These are phyloP conservation scores for Phialocephala sp. DNA, from an alignment of 2,329 filamentous ascomycete genomes.

Conservation along the genomic window DNA sequence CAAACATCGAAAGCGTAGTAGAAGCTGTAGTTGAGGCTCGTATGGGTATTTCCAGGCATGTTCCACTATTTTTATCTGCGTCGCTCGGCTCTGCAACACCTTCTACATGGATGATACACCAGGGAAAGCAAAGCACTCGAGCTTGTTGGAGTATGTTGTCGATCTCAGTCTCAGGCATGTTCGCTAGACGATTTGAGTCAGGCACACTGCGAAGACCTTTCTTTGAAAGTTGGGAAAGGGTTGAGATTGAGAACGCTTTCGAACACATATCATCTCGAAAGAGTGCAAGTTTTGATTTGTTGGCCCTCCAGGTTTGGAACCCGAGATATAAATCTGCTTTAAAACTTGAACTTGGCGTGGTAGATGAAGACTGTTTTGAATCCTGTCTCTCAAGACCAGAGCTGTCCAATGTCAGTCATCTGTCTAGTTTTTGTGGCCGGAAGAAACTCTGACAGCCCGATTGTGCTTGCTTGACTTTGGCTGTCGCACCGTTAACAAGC, in stretches of 20 bases:
- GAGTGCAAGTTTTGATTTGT: not conserved
- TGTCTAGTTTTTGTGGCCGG: not conserved
- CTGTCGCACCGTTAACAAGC: not conserved
- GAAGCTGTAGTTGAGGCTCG: slow-evolving; percentile 12
- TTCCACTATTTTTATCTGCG: not conserved
- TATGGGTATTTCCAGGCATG: not conserved
- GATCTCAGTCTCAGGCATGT: not conserved
- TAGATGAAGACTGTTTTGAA: not conserved
- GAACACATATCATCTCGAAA: not conserved
- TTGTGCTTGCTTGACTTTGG: not conserved
- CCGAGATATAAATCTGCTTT: not conserved
- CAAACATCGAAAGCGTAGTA: slow-evolving; percentile 14
- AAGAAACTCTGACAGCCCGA: not conserved
- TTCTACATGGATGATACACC: not conserved
- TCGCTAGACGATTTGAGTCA: not conserved
- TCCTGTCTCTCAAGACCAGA: not conserved
- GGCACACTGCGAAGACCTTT: not conserved
- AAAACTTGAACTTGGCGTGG: not conserved
- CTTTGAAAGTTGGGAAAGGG: not conserved
- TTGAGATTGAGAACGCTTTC: not conserved
- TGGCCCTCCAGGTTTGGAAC: not conserved
- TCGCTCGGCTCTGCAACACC: no score
- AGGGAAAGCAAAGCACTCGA: not conserved
- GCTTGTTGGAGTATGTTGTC: not conserved
- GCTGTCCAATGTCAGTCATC: not conserved